Evolutionary conservation across 495 filamentous ascomycete genomes (phyloP).

Genomic region (Talaromyces thailandensis): DNA sequence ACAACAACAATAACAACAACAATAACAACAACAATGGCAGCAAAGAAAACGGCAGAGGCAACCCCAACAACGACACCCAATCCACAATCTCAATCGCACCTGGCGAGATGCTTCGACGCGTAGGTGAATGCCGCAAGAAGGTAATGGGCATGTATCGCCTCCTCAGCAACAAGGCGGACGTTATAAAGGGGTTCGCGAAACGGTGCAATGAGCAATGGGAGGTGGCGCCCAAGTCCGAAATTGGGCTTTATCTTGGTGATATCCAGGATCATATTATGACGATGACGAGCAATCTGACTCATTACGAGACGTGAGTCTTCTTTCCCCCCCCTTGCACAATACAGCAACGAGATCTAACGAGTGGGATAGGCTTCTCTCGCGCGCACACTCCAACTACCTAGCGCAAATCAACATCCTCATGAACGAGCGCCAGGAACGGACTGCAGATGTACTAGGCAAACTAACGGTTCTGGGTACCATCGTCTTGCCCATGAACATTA

Average conservation of each 20-base stretch:
- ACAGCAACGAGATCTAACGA: constrained; percentile 10
- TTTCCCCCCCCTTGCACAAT: neutral
- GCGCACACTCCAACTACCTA: constrained; percentile 92
- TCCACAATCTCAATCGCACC: constrained; percentile 43
- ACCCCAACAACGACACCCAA: constrained; percentile 19
- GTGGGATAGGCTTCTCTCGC: constrained; percentile 65
- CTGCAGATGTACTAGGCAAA: constrained; percentile 86
- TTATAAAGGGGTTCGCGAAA: constrained; percentile 99
- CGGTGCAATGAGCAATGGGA: constrained; percentile 98
- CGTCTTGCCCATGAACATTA: constrained; percentile 95
- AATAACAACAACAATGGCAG: neutral
- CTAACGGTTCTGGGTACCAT: constrained; percentile 95
- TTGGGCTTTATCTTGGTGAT: constrained; percentile 91
- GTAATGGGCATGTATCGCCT: constrained; percentile 92
- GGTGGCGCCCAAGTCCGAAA: constrained; percentile 87
- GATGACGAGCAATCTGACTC: constrained; percentile 89
- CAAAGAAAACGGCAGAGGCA: constrained; percentile 2
- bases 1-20: neutral
- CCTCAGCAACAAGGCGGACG: constrained; percentile 93
- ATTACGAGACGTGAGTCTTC: constrained; percentile 81
- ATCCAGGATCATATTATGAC: constrained; percentile 99
- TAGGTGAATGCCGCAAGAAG: constrained; percentile 91
- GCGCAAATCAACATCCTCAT: constrained; percentile 91
- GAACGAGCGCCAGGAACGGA: constrained; percentile 96
- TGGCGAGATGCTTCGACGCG: constrained; percentile 77